Percentiles rank a stretch among this genome's conserved stretches.
Conservation (phyloP, 2,329 filamentous ascomycete genomes). For the Pseudogymnoascus sp. region DNA sequence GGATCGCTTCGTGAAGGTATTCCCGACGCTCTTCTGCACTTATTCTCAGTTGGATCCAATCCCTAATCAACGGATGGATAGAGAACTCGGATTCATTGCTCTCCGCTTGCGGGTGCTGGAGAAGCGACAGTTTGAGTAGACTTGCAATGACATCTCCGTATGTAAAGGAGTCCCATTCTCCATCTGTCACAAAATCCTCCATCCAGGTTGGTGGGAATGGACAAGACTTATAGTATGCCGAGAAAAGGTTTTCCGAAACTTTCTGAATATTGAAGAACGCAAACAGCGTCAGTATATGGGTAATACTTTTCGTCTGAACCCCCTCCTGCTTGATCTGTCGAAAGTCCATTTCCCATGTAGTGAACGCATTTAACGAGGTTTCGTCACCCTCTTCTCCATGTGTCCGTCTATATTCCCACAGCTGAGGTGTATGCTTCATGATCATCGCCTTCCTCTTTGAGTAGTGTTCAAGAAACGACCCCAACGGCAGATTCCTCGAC, state of each 20-base stretch:
- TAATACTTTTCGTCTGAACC: slow-evolving; percentile 3
- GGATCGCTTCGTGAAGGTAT: slow-evolving; percentile 1
- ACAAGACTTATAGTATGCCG: slow-evolving; percentile 3
- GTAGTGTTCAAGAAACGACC: slow-evolving; percentile 19
- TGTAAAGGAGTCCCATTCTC: slow-evolving; percentile 17
- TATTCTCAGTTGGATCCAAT: slow-evolving; percentile 18
- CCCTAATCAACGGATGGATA: slow-evolving; percentile 20
- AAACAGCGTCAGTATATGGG: slow-evolving; percentile 17
- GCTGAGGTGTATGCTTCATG: slow-evolving; percentile 16
- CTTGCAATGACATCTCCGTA: slow-evolving; percentile 15
- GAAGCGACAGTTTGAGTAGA: slow-evolving; percentile 18
- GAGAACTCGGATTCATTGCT: slow-evolving; percentile 13
- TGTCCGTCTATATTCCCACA: slow-evolving; percentile 16
- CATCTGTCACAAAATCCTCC: slow-evolving; percentile 13
- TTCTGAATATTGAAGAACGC: slow-evolving; percentile 19
- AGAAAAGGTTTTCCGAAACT: slow-evolving; percentile 22
- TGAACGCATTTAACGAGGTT: slow-evolving; percentile 20
- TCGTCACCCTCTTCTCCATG: slow-evolving; percentile 11
- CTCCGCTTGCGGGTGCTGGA: slow-evolving; percentile 14
- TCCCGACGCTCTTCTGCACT: not conserved
- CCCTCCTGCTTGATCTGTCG: slow-evolving; percentile 14
- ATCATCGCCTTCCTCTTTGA: slow-evolving; percentile 12
- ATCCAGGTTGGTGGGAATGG: not conserved
- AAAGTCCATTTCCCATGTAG: slow-evolving; percentile 25
- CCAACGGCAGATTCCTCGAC: slow-evolving; percentile 14